Base-by-base conservation (phyloP, 441 rosid species). In the Viola pubescens region DNA sequence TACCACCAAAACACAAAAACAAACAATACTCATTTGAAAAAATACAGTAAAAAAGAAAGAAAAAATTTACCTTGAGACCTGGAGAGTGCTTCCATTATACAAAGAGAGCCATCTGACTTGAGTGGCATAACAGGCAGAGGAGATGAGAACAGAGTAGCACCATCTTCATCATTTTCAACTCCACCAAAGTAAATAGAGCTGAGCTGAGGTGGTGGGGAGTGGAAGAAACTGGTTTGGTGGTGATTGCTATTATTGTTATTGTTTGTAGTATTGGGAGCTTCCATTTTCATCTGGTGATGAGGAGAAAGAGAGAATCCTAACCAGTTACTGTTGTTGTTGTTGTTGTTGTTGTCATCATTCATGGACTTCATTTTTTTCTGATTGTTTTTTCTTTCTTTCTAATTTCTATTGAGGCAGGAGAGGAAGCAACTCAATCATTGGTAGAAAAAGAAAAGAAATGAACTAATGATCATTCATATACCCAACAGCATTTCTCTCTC, bases 71-170 rank as follows among this genome's bases (percentile, higher is more conserved):
- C 80, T 62, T 68, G 78, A 62, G 34, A 78, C 72, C 89, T 77
- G 75, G 82, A 67, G 46, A 85, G 86, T 49, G 94, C 90, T 75
- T 88, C 99, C 95, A 88, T 88, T 38, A 88, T 61, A 73, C 97
- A 94, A 64, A 91, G 97, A 57, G 99, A 90, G 42, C 97, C 99
- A 52, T 94, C 97, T 65, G 99, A 88, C 80, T 84, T 88, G 52
- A 94, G 82, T 12, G 99, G 97, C 96, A 94, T 88, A 8, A 69
- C 81, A 37, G 95, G 81, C 64, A 88, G 72, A 46, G 81, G 73
- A 48, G 89, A 26, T 26, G 34, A 81, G 70, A 78, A 81, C 12
- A 75, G 48, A 39, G 73, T 85, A 37, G 73, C 86, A 37, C 72
- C 65, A 62, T 67, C 76, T 65, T 74, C 80, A 26, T 72, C 80